Evolutionary conservation across 2,329 filamentous ascomycete species (phyloP).

Genomic region (Fonsecaea erecta): DNA sequence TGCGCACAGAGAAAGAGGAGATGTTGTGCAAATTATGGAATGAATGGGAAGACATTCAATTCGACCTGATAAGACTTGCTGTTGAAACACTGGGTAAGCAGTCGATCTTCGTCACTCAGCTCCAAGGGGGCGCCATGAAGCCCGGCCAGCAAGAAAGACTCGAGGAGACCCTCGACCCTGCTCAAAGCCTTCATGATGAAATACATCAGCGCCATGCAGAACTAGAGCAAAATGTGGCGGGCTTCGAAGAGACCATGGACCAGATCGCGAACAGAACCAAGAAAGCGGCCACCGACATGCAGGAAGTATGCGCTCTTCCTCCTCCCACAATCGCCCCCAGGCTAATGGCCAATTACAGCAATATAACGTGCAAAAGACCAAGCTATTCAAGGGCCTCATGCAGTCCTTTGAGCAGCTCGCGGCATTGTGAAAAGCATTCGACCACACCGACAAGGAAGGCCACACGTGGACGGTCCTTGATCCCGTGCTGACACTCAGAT

Average conservation of each 20-base stretch:
- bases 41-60: conserved; percentile 33
- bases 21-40: conserved; percentile 28
- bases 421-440: conserved; percentile 18
- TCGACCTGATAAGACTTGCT: conserved; percentile 28
- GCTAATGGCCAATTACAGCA: conserved; percentile 23
- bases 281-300: conserved; percentile 23
- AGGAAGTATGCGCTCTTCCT: conserved; percentile 25
- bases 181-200: conserved; percentile 10
- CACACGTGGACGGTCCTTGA: neutral
- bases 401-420: conserved; percentile 27
- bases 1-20: conserved; percentile 26
- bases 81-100: conserved; percentile 31
- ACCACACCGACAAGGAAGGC: neutral
- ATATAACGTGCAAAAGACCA: conserved; percentile 27
- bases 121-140: conserved; percentile 18
- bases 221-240: conserved; percentile 18
- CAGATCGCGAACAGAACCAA: conserved; percentile 27
- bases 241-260: conserved; percentile 18
- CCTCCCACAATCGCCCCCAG: neutral
- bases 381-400: conserved; percentile 26
- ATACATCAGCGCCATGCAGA: neutral
- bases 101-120: conserved; percentile 17
- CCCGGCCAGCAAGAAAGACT: conserved; percentile 22
- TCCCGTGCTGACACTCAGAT: conserved; percentile 1
- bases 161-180: conserved; percentile 8